These are phyloP conservation scores for Picea abies DNA, from an alignment of 83 land plant species.

Conservation along the genomic window DNA sequence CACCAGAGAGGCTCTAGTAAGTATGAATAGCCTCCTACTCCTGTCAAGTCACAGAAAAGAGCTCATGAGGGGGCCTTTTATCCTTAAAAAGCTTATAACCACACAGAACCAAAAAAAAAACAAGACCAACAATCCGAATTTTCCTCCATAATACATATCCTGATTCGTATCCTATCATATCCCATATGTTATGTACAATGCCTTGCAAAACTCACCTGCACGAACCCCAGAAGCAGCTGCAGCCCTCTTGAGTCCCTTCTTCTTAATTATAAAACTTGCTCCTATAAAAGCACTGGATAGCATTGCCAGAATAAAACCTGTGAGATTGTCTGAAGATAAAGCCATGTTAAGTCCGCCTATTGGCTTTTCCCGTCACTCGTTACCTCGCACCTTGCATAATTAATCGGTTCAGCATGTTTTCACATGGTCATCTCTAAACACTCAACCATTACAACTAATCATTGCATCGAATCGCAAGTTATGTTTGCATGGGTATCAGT, in stretches of 20 bases:
- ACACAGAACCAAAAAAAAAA: background rate
- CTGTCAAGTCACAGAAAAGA: conserved; percentile 24
- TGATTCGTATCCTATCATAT: no score
- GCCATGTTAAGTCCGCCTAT: background rate
- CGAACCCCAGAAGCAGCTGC: conserved; percentile 82
- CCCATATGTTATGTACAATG: background rate
- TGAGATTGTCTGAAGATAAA: conserved; percentile 55
- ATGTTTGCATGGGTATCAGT: no score
- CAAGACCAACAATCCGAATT: background rate
- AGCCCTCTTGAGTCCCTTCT: conserved; percentile 82
- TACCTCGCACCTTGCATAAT: no score
- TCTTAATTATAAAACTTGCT: conserved; percentile 88
- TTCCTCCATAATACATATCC: no score
- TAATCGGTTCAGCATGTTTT: no score
- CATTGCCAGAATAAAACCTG: conserved; percentile 70
- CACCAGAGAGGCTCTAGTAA: conserved; percentile 80
- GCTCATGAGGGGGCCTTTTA: background rate
- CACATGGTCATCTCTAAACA: no score
- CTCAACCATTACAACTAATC: no score
- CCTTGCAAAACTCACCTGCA: conserved; percentile 51
- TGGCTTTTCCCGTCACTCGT: background rate
- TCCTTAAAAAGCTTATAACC: background rate
- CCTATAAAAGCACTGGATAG: conserved; percentile 90
- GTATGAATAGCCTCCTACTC: conserved; percentile 77
- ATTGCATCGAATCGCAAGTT: no score